Percentiles rank a stretch among this genome's conserved stretches.
Evolutionary conservation across 148 eudicot species (phyloP).

Genomic region (Rhododendron simsii): DNA sequence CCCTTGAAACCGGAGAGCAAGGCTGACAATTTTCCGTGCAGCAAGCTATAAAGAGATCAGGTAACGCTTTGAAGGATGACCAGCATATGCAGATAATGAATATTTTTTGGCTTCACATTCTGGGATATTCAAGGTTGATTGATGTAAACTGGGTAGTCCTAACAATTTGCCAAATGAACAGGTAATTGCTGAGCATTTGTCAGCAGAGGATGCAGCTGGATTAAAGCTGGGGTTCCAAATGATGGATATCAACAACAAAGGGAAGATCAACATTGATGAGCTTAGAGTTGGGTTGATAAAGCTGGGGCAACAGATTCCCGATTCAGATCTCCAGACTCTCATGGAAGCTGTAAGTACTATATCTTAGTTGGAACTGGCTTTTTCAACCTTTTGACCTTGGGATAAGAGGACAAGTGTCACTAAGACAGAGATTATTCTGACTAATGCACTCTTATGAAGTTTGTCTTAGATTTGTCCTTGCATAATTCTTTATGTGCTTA

Average conservation of each 20-base stretch:
- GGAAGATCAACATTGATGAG: constrained; percentile 63
- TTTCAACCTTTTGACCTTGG: neutral
- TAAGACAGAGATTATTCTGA: neutral
- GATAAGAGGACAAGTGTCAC: neutral
- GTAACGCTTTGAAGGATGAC: too few relatives aligned
- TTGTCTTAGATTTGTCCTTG: neutral
- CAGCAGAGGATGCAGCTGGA: too few relatives aligned
- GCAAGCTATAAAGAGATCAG: too few relatives aligned
- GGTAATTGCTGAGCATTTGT: too few relatives aligned
- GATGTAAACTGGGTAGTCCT: too few relatives aligned
- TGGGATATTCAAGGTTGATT: too few relatives aligned
- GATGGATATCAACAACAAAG: constrained; percentile 52
- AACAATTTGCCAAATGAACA: too few relatives aligned
- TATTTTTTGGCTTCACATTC: too few relatives aligned
- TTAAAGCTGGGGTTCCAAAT: too few relatives aligned
- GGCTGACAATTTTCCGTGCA: too few relatives aligned
- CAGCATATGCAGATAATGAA: too few relatives aligned
- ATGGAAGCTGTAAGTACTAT: constrained; percentile 59
- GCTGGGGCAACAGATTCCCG: constrained; percentile 64
- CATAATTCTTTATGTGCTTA: neutral
- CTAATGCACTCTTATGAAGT: neutral
- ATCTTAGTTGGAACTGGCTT: neutral
- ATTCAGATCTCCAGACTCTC: constrained; percentile 68
- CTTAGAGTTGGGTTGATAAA: constrained; percentile 47
- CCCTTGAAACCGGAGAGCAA: too few relatives aligned